Evolutionary conservation across 2,329 filamentous ascomycete species (phyloP).

Genomic region (Beauveria bassiana): DNA sequence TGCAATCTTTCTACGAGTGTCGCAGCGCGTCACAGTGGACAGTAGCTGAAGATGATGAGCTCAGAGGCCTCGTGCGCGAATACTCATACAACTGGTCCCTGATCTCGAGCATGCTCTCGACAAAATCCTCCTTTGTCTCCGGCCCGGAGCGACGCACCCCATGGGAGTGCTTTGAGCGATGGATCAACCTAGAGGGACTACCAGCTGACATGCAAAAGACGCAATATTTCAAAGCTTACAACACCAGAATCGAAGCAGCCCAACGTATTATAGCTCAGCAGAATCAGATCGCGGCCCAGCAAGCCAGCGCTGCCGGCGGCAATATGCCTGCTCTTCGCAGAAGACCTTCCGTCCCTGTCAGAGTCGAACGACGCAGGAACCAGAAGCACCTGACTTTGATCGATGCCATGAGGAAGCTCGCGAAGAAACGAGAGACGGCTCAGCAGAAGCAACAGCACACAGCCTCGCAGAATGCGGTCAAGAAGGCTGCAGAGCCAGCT

Average conservation of each 20-base stretch:
- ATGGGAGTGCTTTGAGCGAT: conserved; percentile 98
- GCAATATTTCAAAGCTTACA: conserved; percentile 79
- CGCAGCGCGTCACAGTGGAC: conserved; percentile 88
- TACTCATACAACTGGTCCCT: conserved; percentile 98
- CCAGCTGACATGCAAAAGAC: conserved; percentile 93
- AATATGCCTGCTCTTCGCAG: conserved; percentile 41
- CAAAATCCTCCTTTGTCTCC: conserved; percentile 70
- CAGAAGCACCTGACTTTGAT: conserved; percentile 83
- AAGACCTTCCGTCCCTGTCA: conserved; percentile 68
- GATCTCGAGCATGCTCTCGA: conserved; percentile 71
- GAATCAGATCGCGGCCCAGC: conserved; percentile 43
- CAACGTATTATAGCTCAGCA: conserved; percentile 47
- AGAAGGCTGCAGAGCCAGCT: conserved; percentile 66
- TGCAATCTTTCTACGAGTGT: conserved; percentile 82
- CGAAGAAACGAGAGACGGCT: conserved; percentile 83
- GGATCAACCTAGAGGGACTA: conserved; percentile 85
- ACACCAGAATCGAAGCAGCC: conserved; percentile 51
- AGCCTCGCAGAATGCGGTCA: conserved; percentile 63
- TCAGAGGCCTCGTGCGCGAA: conserved; percentile 77
- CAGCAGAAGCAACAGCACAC: conserved; percentile 88
- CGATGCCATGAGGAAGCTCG: conserved; percentile 90
- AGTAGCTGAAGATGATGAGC: conserved; percentile 79
- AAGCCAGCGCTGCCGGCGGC: conserved; percentile 36
- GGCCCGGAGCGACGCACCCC: conserved; percentile 84
- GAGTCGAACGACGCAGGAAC: conserved; percentile 79